phyloP scores from a whole-genome alignment of 768 basidiomycete genomes.

The Russula compacta region DNA sequence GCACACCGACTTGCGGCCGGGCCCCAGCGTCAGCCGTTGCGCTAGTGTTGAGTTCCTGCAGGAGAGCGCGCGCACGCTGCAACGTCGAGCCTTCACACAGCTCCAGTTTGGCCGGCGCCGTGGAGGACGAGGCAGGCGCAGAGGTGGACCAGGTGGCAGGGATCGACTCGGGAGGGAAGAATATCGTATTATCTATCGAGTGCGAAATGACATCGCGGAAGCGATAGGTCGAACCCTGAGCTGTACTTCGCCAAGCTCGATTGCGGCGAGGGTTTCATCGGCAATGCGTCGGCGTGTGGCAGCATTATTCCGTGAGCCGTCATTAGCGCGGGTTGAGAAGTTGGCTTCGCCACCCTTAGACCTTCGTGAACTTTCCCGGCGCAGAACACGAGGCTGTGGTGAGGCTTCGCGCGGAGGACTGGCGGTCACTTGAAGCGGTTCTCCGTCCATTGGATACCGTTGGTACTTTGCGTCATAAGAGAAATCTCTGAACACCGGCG shows the following conservation, averaged over 20 bases:
- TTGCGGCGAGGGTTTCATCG: conserved; percentile 39
- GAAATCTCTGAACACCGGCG: background rate
- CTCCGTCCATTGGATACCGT: conserved; percentile 6
- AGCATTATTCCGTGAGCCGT: background rate
- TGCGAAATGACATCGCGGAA: conserved; percentile 29
- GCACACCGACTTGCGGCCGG: conserved; percentile 41
- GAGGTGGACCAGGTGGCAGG: conserved; percentile 39
- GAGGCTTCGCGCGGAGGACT: background rate
- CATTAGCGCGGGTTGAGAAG: background rate
- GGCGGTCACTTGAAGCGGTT: background rate
- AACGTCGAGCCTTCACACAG: conserved; percentile 57
- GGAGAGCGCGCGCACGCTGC: conserved; percentile 42
- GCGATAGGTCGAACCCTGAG: conserved; percentile 27
- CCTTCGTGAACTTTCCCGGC: background rate
- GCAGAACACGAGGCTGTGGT: conserved; percentile 4
- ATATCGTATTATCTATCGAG: conserved; percentile 38
- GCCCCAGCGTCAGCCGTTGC: conserved; percentile 14
- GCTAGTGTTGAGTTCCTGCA: conserved; percentile 18
- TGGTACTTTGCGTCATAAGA: conserved; percentile 1
- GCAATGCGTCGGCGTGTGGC: conserved; percentile 31
- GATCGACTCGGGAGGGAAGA: conserved; percentile 41
- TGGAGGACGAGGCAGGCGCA: background rate
- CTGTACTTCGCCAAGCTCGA: conserved; percentile 38
- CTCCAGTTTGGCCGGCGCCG: conserved; percentile 29
- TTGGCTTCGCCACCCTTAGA: background rate